Conservation (phyloP, 2,329 filamentous ascomycete genomes). For the Lachnellula arida region DNA sequence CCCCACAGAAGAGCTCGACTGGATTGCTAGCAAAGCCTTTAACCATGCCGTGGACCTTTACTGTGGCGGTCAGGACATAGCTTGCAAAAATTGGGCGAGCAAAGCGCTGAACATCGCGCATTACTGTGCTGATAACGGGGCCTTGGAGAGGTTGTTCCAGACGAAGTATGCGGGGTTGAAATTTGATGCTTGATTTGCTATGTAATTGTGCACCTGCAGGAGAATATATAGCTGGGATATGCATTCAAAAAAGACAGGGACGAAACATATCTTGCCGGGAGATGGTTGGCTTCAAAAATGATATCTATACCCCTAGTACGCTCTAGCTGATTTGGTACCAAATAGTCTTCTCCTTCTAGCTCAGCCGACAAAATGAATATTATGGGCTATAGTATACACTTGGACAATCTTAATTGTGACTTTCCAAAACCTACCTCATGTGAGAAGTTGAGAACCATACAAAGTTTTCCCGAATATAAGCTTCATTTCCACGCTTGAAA, state of each 20-base stretch:
- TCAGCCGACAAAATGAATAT: too few species aligned
- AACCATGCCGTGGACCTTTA: conserved; percentile 69
- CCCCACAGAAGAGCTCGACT: conserved; percentile 66
- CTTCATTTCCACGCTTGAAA: too few species aligned
- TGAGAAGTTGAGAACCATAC: too few species aligned
- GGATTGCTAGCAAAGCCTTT: conserved; percentile 65
- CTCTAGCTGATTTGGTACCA: neutral
- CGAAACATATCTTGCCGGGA: neutral
- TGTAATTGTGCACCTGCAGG: neutral
- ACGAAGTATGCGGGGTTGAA: conserved; percentile 26
- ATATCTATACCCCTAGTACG: neutral
- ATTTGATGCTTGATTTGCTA: conserved; percentile 15
- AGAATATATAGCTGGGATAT: neutral
- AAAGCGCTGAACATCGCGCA: conserved; percentile 32
- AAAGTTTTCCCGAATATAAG: too few species aligned
- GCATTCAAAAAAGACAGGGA: neutral
- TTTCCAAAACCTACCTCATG: too few species aligned
- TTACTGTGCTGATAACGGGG: conserved; percentile 27
- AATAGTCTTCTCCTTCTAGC: too few species aligned
- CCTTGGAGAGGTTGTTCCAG: conserved; percentile 25
- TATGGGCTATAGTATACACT: too few species aligned
- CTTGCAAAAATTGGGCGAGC: conserved; percentile 42
- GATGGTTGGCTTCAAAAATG: neutral
- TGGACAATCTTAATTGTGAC: too few species aligned
- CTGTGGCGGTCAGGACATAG: conserved; percentile 47